Evolutionary conservation across 1,284 basidiomycete genomes (phyloP).

Genomic region (Flammula alnicola): DNA sequence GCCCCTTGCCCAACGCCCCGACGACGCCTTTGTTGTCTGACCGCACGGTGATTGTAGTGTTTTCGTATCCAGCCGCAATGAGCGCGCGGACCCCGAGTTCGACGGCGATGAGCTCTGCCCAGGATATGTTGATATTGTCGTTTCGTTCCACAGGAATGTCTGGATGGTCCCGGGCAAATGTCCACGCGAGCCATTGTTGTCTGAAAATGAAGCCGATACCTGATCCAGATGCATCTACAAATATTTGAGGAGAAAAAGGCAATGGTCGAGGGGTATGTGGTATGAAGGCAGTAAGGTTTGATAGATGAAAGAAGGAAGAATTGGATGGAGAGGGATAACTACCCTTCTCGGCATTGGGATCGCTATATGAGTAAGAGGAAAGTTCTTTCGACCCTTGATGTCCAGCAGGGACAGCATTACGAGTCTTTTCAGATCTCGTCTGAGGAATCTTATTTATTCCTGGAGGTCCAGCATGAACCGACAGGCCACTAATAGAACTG

Average conservation of each 20-base stretch:
- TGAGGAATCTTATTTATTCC: no score
- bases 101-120: slow-evolving; percentile 45
- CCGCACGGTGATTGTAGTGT: slow-evolving; percentile 25
- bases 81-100: slow-evolving; percentile 33
- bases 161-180: slow-evolving; percentile 18
- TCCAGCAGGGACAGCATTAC: no score
- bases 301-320: no score
- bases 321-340: no score
- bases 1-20: slow-evolving; percentile 27
- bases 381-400: no score
- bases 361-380: no score
- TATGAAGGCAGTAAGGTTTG: no score
- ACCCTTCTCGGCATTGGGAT: no score
- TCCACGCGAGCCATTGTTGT: slow-evolving; percentile 37
- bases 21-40: slow-evolving; percentile 41
- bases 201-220: slow-evolving; percentile 39
- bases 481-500: no score
- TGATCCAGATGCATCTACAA: slow-evolving; percentile 23
- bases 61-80: slow-evolving; percentile 14
- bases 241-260: slow-evolving; percentile 8
- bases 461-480: no score
- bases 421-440: no score
- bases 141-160: slow-evolving; percentile 12
- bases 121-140: slow-evolving; percentile 37
- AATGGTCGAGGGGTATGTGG: no score